phyloP scores from a whole-genome alignment of 129 eudicot species.

The Tagetes patula region DNA sequence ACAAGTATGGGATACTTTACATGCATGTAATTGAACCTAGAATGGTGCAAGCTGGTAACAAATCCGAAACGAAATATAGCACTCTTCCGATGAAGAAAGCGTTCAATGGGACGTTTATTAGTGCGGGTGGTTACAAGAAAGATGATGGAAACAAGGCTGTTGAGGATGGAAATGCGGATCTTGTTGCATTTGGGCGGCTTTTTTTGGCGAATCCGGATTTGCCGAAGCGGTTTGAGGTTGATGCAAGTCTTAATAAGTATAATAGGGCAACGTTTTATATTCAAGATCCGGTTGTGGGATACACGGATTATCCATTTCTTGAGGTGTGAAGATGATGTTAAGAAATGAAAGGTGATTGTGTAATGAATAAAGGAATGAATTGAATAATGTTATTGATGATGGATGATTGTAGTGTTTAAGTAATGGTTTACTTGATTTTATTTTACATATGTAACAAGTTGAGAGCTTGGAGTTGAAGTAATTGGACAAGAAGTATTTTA shows the following conservation, averaged over 20 bases:
- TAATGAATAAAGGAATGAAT: too few species aligned
- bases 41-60: slow-evolving; percentile 28
- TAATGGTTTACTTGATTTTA: too few species aligned
- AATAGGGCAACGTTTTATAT: slow-evolving; percentile 40
- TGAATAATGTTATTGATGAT: too few species aligned
- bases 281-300: slow-evolving; percentile 39
- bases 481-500: too few species aligned
- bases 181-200: slow-evolving; percentile 44
- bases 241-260: slow-evolving; percentile 33
- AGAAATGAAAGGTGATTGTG: too few species aligned
- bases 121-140: slow-evolving; percentile 40
- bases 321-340: slow-evolving; percentile 12
- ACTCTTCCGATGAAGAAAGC: slow-evolving; percentile 42
- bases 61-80: slow-evolving; percentile 21
- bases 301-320: slow-evolving; percentile 51
- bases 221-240: slow-evolving; percentile 48
- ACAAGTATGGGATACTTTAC: slow-evolving; percentile 30
- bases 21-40: slow-evolving; percentile 45
- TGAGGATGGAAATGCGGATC: slow-evolving; percentile 21
- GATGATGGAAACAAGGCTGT: slow-evolving; percentile 33
- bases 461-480: too few species aligned
- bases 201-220: slow-evolving; percentile 49
- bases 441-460: too few species aligned
- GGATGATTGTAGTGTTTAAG: too few species aligned
- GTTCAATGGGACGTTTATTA: slow-evolving; percentile 42